A percentile compares a stretch with the other conserved stretches of the same genome.
phyloP scores from a whole-genome alignment of 805 yeast species.

The Teunomyces pallodes region DNA sequence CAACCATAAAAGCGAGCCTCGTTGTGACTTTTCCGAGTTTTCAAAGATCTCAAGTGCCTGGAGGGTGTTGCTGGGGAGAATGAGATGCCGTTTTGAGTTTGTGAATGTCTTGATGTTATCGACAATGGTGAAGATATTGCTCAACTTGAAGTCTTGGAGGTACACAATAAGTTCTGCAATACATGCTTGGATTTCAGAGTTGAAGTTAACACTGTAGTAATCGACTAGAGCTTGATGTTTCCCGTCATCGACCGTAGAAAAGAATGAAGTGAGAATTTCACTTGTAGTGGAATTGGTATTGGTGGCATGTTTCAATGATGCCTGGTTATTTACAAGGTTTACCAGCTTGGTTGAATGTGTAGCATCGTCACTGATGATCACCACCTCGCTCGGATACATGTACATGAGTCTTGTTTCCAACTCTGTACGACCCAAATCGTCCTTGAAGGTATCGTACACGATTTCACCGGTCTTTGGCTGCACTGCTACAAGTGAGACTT shows the following conservation, averaged over 20 bases:
- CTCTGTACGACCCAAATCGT: slow-evolving; percentile 53
- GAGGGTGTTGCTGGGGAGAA: slow-evolving; percentile 64
- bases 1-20: slow-evolving; percentile 78
- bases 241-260: slow-evolving; percentile 21
- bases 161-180: slow-evolving; percentile 50
- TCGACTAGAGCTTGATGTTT: slow-evolving; percentile 18
- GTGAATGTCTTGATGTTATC: slow-evolving; percentile 54
- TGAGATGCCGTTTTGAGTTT: slow-evolving; percentile 46
- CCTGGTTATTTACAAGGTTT: slow-evolving; percentile 6
- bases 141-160: slow-evolving; percentile 61
- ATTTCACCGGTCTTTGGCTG: slow-evolving; percentile 77
- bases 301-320: neutral
- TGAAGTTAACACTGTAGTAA: slow-evolving; percentile 20
- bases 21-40: slow-evolving; percentile 45
- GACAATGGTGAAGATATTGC: slow-evolving; percentile 50
- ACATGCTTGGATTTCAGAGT: slow-evolving; percentile 28
- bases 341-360: slow-evolving; percentile 16
- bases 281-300: neutral
- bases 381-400: slow-evolving; percentile 73
- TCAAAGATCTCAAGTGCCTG: slow-evolving; percentile 71
- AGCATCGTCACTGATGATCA: slow-evolving; percentile 39
- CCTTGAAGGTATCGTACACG: slow-evolving; percentile 67
- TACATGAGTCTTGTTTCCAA: slow-evolving; percentile 73
- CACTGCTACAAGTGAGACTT: slow-evolving; percentile 46
- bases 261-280: slow-evolving; percentile 10